These are phyloP conservation scores for Marsdenia floribunda DNA, from an alignment of 257 asterid species.

Conservation along the genomic window DNA sequence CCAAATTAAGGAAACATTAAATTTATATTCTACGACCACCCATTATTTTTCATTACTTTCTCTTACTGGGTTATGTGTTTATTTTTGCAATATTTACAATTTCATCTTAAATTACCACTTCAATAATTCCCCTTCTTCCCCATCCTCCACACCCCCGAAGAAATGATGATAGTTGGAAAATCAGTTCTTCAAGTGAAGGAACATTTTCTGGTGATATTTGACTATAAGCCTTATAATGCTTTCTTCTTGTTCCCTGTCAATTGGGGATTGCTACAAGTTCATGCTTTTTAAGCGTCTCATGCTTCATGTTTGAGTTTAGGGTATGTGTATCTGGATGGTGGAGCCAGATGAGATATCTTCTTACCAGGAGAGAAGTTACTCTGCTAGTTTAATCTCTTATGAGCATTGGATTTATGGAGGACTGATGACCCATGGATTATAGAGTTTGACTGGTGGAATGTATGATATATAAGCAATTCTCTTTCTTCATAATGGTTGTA, in stretches of 20 bases:
- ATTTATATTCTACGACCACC: background rate
- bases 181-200: background rate
- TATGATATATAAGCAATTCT: background rate
- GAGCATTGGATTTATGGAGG: background rate
- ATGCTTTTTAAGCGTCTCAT: background rate
- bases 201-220: too few relatives aligned
- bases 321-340: background rate
- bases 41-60: background rate
- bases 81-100: background rate
- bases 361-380: background rate
- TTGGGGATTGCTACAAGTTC: background rate
- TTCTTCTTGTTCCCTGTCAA: background rate
- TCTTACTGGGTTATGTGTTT: background rate
- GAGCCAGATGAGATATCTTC: background rate
- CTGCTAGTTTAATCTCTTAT: background rate
- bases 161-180: background rate
- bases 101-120: background rate
- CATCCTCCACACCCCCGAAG: background rate
- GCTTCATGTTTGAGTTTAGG: background rate
- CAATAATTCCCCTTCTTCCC: background rate
- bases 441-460: background rate
- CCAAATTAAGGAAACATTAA: background rate
- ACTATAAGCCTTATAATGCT: background rate
- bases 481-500: background rate
- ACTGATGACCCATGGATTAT: background rate